Evolutionary conservation across 805 yeast species (phyloP).

Genomic region (Starmerella bacillaris): DNA sequence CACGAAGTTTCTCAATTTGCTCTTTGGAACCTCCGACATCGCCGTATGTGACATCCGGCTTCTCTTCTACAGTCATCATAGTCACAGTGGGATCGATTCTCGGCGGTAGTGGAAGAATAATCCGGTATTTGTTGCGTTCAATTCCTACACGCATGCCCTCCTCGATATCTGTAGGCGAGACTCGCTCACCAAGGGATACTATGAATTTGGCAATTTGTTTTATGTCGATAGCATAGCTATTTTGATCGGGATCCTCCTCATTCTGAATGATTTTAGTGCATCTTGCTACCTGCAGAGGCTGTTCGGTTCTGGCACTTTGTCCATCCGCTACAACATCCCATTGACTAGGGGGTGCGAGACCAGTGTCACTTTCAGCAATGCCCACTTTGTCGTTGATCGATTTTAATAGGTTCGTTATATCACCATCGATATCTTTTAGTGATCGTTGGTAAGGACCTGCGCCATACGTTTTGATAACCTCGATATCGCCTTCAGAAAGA

Average conservation of each 20-base stretch:
- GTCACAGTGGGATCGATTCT: slow-evolving; percentile 95
- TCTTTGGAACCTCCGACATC: slow-evolving; percentile 99
- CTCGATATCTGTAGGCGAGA: slow-evolving; percentile 95
- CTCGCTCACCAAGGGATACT: slow-evolving; percentile 89
- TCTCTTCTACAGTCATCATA: slow-evolving; percentile 99
- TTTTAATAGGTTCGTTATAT: slow-evolving; percentile 64
- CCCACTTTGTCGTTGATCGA: slow-evolving; percentile 92
- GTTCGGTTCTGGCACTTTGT: slow-evolving; percentile 82
- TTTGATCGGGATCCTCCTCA: slow-evolving; percentile 44
- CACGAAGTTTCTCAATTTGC: slow-evolving; percentile 89
- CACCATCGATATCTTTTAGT: slow-evolving; percentile 70
- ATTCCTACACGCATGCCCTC: slow-evolving; percentile 99
- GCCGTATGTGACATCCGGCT: slow-evolving; percentile 95
- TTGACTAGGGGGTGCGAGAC: slow-evolving; percentile 86
- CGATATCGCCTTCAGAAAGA: slow-evolving; percentile 88
- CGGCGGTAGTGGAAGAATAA: slow-evolving; percentile 94
- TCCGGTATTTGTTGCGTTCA: slow-evolving; percentile 90
- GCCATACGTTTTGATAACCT: slow-evolving; percentile 89
- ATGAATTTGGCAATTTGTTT: slow-evolving; percentile 97
- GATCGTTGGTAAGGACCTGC: slow-evolving; percentile 85
- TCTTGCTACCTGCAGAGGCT: slow-evolving; percentile 93
- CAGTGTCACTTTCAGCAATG: slow-evolving; percentile 72
- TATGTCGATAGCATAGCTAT: slow-evolving; percentile 87
- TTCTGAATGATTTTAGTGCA: slow-evolving; percentile 79
- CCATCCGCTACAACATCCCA: slow-evolving; percentile 98